Conservation (phyloP, 257 asterid genomes). For the Voacanga thouarsii region DNA sequence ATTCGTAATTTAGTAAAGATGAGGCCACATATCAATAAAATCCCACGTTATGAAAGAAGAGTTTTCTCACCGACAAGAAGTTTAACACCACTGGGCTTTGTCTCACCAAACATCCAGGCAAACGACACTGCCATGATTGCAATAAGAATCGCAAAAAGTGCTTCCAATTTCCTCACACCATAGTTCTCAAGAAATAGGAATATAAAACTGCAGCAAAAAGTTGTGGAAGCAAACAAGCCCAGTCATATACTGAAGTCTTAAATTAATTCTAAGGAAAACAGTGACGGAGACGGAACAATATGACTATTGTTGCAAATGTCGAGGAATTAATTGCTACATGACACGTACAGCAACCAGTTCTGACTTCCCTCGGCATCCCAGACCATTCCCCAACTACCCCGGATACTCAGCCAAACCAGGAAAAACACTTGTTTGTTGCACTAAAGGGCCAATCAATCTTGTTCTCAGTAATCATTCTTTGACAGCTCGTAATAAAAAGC, state of each 20-base stretch:
- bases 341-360: neutral
- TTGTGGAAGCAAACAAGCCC: neutral
- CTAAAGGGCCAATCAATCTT: neutral
- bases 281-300: neutral
- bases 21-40: neutral
- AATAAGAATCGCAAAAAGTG: slow-evolving; percentile 36
- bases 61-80: slow-evolving; percentile 32
- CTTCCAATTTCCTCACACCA: slow-evolving; percentile 43
- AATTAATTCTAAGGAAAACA: neutral
- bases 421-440: slow-evolving; percentile 1
- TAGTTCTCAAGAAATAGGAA: slow-evolving; percentile 40
- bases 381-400: neutral
- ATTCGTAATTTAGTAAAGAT: neutral
- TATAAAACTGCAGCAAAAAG: slow-evolving; percentile 25
- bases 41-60: neutral
- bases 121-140: slow-evolving; percentile 36
- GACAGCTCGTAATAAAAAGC: neutral
- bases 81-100: slow-evolving; percentile 35
- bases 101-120: slow-evolving; percentile 49
- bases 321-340: neutral
- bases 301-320: neutral
- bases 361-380: neutral
- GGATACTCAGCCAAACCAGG: neutral
- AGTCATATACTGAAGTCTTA: neutral
- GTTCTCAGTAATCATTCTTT: neutral